phyloP scores from a whole-genome alignment of 169 alveolate species.

The Plasmodium vinckei region DNA sequence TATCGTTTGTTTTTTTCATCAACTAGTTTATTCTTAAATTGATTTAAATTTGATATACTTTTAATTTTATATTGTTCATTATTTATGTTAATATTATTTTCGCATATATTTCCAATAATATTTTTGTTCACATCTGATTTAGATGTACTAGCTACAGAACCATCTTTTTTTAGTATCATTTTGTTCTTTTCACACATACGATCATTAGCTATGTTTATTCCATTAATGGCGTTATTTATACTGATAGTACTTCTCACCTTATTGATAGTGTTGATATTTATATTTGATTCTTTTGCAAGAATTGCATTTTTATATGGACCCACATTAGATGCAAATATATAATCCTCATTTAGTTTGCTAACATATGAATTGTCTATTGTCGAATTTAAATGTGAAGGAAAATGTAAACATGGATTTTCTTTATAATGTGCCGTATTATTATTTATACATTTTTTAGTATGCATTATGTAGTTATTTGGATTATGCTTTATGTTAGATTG shows the following conservation, averaged over 20 bases:
- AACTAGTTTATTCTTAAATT: slow-evolving; percentile 17
- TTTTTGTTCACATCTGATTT: background rate
- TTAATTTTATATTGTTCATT: slow-evolving; percentile 6
- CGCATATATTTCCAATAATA: background rate
- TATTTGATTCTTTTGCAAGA: too few relatives aligned
- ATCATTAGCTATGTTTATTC: background rate
- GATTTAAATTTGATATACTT: slow-evolving; percentile 5
- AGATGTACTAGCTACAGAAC: background rate
- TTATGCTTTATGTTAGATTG: background rate
- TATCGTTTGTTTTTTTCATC: slow-evolving; percentile 23
- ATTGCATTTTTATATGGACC: background rate
- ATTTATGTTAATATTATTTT: background rate
- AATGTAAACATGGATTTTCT: background rate
- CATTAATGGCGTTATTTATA: too few relatives aligned
- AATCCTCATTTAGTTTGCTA: background rate
- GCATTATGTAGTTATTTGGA: slow-evolving; percentile 1
- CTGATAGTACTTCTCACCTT: too few relatives aligned
- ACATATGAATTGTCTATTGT: background rate
- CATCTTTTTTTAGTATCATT: background rate
- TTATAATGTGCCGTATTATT: background rate
- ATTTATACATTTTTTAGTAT: background rate
- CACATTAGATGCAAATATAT: background rate
- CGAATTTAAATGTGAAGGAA: background rate
- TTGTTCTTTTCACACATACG: background rate
- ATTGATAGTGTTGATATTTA: too few relatives aligned